Percentiles rank a stretch among this genome's conserved stretches.
These are phyloP conservation scores for Quercus rubra DNA, from an alignment of 306 rosid species.

Conservation along the genomic window DNA sequence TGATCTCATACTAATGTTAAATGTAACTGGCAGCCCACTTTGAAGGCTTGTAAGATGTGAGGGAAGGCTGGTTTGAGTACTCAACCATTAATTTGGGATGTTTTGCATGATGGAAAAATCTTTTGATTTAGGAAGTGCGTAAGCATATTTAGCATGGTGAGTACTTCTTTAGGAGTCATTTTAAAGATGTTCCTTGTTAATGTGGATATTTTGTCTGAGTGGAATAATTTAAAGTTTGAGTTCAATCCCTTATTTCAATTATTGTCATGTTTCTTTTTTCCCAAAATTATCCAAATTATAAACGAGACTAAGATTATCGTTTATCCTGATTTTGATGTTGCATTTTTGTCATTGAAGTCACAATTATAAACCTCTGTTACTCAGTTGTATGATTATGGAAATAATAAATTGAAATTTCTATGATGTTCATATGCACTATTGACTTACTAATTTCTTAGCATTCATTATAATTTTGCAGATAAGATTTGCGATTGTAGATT, in stretches of 20 bases:
- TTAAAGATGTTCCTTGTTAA: too few species aligned
- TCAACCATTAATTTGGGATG: too few species aligned
- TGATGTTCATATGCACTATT: not conserved
- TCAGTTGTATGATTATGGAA: not conserved
- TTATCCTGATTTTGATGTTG: not conserved
- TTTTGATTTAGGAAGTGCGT: not conserved
- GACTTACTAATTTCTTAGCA: constrained; percentile 15
- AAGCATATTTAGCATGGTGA: not conserved
- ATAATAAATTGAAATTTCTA: not conserved
- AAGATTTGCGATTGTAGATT: constrained; percentile 73
- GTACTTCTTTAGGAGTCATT: too few species aligned
- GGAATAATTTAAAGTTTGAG: not conserved
- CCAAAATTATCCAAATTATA: not conserved
- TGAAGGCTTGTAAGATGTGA: too few species aligned
- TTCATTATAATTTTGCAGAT: constrained; percentile 51
- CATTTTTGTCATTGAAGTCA: not conserved
- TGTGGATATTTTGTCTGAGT: not conserved
- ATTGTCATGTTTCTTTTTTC: not conserved
- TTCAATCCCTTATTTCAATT: not conserved
- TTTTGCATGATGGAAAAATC: too few species aligned
- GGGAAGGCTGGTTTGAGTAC: too few species aligned
- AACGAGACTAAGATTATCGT: not conserved
- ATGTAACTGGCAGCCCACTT: too few species aligned
- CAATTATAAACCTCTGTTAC: not conserved
- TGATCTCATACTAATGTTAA: not conserved